Conservation (phyloP, 208 protist species). For the Crithidia sp. region DNA sequence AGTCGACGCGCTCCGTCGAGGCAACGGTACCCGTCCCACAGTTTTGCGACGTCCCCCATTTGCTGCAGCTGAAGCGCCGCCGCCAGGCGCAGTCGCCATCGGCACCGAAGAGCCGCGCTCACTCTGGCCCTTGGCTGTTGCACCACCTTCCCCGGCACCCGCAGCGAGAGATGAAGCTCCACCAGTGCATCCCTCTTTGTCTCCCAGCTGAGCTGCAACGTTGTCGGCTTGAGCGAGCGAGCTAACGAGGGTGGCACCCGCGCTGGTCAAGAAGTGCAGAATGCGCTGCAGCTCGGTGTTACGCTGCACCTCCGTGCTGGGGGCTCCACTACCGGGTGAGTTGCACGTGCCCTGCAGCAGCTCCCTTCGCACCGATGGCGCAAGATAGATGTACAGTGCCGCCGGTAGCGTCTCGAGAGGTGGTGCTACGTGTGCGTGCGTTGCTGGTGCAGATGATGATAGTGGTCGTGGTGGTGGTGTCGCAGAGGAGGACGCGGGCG, state of each 20-base stretch:
- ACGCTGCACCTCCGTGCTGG: constrained; percentile 26
- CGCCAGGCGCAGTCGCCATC: neutral
- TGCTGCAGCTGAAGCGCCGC: too few relatives aligned
- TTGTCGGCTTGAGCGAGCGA: constrained; percentile 27
- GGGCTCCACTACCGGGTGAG: neutral
- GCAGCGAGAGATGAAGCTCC: too few relatives aligned
- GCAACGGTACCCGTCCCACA: constrained; percentile 17
- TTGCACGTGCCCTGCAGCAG: constrained; percentile 17
- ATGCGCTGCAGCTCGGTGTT: constrained; percentile 33
- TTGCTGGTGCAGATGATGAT: neutral
- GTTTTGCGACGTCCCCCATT: constrained; percentile 2
- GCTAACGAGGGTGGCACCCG: constrained; percentile 18
- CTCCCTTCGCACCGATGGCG: constrained; percentile 17
- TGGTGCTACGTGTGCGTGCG: neutral
- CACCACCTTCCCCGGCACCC: too few relatives aligned
- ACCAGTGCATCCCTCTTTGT: neutral
- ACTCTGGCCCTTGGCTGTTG: too few relatives aligned
- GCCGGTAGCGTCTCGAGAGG: constrained; percentile 19
- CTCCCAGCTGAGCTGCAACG: constrained; percentile 22
- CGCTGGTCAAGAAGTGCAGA: constrained; percentile 27
- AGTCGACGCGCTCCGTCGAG: constrained; percentile 7
- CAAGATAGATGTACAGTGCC: constrained; percentile 22
- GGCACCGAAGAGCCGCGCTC: constrained; percentile 8
- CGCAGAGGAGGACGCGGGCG: neutral
- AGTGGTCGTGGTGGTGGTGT: neutral